Evolutionary conservation across 2,329 filamentous ascomycete genomes (phyloP).

Genomic region (Venturia asperata): DNA sequence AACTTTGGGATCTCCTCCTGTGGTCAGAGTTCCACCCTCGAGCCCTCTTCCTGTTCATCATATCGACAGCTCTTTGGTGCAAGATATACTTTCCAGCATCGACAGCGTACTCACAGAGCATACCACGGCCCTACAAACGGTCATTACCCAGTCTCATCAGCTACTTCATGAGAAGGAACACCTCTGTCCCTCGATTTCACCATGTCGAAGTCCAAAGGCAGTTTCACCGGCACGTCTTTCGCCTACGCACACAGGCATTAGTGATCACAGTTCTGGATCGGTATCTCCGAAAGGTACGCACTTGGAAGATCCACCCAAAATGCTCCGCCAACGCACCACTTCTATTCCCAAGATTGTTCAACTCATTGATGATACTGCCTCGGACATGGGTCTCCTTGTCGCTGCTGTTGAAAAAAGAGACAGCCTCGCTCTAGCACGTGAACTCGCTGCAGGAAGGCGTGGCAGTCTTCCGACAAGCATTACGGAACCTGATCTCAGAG

Average conservation of each 20-base stretch:
- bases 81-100: conserved; percentile 34
- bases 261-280: neutral
- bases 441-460: neutral
- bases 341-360: conserved; percentile 2
- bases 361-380: neutral
- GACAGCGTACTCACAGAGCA: conserved; percentile 38
- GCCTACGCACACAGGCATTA: neutral
- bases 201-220: neutral
- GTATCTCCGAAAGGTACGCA: neutral
- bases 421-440: neutral
- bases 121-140: conserved; percentile 31
- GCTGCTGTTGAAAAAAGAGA: neutral
- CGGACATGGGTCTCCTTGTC: neutral
- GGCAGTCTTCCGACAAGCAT: conserved; percentile 4
- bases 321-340: neutral
- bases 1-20: neutral
- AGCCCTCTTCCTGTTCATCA: conserved; percentile 23
- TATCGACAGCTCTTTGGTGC: conserved; percentile 27
- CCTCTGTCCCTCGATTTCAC: conserved; percentile 16
- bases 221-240: neutral
- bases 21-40: conserved; percentile 21
- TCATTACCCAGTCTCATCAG: conserved; percentile 34
- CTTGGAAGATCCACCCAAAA: neutral
- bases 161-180: conserved; percentile 19
- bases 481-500: neutral